These are phyloP conservation scores for Malus fusca DNA, from an alignment of 306 rosid genomes.

Conservation along the genomic window DNA sequence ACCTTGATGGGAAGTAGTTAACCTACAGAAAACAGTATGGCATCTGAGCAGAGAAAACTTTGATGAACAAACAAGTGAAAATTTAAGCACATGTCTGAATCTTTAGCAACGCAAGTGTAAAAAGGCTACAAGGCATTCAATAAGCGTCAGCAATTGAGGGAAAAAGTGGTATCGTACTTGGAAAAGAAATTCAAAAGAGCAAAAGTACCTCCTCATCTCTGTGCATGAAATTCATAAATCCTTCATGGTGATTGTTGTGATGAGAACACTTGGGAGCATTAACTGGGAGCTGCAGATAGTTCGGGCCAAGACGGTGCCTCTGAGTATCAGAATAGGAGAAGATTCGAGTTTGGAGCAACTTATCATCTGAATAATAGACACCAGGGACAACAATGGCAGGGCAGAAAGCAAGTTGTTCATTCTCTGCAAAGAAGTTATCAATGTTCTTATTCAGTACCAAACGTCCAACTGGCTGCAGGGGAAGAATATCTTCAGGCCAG, in stretches of 20 bases:
- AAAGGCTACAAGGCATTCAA: not conserved
- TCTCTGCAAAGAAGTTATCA: slow-evolving; percentile 94
- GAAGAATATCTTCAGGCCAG: slow-evolving; percentile 94
- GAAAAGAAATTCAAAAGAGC: not conserved
- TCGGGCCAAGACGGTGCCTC: slow-evolving; percentile 97
- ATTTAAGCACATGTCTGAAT: not conserved
- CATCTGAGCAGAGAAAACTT: slow-evolving; percentile 1
- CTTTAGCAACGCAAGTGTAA: not conserved
- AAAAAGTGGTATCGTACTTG: not conserved
- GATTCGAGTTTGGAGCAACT: slow-evolving; percentile 81
- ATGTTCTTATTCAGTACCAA: slow-evolving; percentile 86
- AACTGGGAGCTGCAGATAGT: slow-evolving; percentile 85
- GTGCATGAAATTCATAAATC: slow-evolving; percentile 91
- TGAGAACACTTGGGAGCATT: slow-evolving; percentile 89
- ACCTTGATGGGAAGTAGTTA: slow-evolving; percentile 89
- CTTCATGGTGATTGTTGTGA: slow-evolving; percentile 94
- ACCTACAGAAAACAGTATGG: slow-evolving; percentile 39
- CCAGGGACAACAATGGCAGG: slow-evolving; percentile 86
- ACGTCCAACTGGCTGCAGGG: slow-evolving; percentile 95
- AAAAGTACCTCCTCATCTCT: slow-evolving; percentile 76
- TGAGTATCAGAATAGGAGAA: slow-evolving; percentile 88
- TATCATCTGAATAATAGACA: slow-evolving; percentile 76
- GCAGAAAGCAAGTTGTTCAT: slow-evolving; percentile 89
- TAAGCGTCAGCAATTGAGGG: not conserved
- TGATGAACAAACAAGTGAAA: not conserved